phyloP scores from a whole-genome alignment of 2,329 filamentous ascomycete species.

The Xenoacremonium recifei region DNA sequence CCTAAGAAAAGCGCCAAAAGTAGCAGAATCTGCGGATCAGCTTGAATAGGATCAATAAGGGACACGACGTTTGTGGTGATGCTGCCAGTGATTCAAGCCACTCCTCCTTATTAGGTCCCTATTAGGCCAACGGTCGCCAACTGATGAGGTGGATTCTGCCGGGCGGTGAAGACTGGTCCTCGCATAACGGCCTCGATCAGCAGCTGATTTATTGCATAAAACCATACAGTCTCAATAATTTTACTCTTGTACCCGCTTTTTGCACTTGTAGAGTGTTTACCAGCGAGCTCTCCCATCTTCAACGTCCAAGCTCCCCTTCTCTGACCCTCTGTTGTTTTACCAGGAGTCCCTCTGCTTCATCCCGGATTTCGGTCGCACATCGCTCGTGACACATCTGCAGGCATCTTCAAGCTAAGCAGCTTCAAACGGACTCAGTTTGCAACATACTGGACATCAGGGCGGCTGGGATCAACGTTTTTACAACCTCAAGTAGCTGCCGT shows the following conservation, averaged over 20 bases:
- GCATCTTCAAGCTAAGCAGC: constrained; percentile 10
- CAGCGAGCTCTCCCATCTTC: constrained; percentile 18
- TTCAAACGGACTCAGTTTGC: constrained; percentile 8
- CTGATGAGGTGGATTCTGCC: constrained; percentile 34
- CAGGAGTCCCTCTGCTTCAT: constrained; percentile 18
- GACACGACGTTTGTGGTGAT: constrained; percentile 17
- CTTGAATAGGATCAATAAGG: no score
- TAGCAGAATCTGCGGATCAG: no score
- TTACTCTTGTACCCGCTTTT: constrained; percentile 24
- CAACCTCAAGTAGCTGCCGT: constrained; percentile 26
- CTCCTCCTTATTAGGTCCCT: no score
- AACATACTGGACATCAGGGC: no score
- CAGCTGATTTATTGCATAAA: constrained; percentile 17
- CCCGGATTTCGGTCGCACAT: constrained; percentile 16
- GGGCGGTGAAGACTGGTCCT: constrained; percentile 28
- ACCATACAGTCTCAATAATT: constrained; percentile 15
- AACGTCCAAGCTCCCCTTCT: constrained; percentile 19
- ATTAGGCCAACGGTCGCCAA: background rate
- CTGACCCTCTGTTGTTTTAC: constrained; percentile 23
- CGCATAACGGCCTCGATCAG: constrained; percentile 7
- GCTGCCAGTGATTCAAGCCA: constrained; percentile 18
- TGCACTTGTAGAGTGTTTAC: constrained; percentile 20
- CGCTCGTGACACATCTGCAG: constrained; percentile 13
- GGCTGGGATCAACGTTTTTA: constrained; percentile 21
- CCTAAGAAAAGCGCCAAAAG: no score